Percentiles rank a stretch among this genome's conserved stretches.
phyloP scores from a whole-genome alignment of 208 protist species.

The Trypanosoma boissoni region DNA sequence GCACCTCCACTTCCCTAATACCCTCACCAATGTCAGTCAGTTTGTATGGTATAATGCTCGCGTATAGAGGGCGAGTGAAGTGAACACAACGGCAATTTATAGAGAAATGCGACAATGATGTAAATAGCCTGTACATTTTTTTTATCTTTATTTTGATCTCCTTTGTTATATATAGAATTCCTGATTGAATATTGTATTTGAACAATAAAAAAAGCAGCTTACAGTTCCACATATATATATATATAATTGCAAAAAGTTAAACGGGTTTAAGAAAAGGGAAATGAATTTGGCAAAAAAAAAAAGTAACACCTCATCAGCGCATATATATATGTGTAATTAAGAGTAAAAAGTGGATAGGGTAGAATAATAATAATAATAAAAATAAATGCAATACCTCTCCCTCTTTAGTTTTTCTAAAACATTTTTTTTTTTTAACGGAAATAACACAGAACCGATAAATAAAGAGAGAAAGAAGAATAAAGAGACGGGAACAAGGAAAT shows the following conservation, averaged over 20 bases:
- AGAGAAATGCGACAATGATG: background rate
- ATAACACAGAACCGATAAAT: too few species aligned
- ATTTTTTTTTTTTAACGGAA: too few species aligned
- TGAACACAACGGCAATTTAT: background rate
- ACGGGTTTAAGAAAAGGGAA: too few species aligned
- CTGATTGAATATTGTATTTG: too few species aligned
- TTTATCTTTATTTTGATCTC: background rate
- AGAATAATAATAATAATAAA: too few species aligned
- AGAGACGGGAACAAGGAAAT: slow-evolving; percentile 1
- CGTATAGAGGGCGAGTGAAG: slow-evolving; percentile 16
- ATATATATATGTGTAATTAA: too few species aligned
- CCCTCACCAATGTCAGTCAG: slow-evolving; percentile 96
- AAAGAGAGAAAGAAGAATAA: slow-evolving; percentile 15
- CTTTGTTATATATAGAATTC: too few species aligned
- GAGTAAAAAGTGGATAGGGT: too few species aligned
- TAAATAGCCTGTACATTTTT: slow-evolving; percentile 9
- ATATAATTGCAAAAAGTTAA: too few species aligned
- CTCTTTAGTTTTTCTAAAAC: too few species aligned
- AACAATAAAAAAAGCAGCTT: too few species aligned
- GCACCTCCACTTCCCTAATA: slow-evolving; percentile 93
- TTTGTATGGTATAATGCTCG: slow-evolving; percentile 58
- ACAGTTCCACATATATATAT: too few species aligned
- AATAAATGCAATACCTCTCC: slow-evolving; percentile 1
- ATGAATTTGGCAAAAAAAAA: background rate
- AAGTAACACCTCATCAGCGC: background rate